phyloP scores from a whole-genome alignment of 2,329 filamentous ascomycete species.

The Epichloe aotearoae region DNA sequence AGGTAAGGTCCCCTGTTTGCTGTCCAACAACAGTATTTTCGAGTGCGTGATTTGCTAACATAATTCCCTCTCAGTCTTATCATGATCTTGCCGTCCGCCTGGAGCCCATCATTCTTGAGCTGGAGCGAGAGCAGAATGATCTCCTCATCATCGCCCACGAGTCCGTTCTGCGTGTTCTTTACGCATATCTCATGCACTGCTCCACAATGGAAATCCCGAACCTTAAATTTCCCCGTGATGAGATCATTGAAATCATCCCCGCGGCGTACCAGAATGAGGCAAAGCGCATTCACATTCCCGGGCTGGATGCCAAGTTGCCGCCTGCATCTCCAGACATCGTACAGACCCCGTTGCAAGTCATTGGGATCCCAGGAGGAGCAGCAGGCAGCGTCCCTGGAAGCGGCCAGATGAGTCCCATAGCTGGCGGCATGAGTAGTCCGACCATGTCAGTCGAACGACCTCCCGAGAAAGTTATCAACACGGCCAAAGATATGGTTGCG shows the following conservation, averaged over 20 bases:
- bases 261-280: conserved; percentile 95
- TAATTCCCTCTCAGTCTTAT: conserved; percentile 56
- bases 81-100: conserved; percentile 96
- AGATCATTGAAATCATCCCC: conserved; percentile 98
- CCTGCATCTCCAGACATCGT: conserved; percentile 72
- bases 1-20: conserved; percentile 37
- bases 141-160: conserved; percentile 98
- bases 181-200: conserved; percentile 97
- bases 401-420: conserved; percentile 33
- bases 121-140: conserved; percentile 93
- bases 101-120: conserved; percentile 92
- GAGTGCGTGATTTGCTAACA: neutral
- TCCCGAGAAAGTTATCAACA: conserved; percentile 37
- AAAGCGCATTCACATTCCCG: conserved; percentile 75
- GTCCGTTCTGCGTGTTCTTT: conserved; percentile 90
- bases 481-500: conserved; percentile 34
- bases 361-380: conserved; percentile 12
- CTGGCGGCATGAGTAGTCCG: conserved; percentile 32
- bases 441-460: conserved; percentile 29
- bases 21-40: neutral
- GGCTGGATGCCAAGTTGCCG: conserved; percentile 50
- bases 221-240: conserved; percentile 84
- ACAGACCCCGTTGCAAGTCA: conserved; percentile 54
- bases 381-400: conserved; percentile 16
- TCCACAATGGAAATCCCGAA: conserved; percentile 88